These are phyloP conservation scores for Eutypa lata DNA, from an alignment of 2,329 filamentous ascomycete genomes.

Conservation along the genomic window DNA sequence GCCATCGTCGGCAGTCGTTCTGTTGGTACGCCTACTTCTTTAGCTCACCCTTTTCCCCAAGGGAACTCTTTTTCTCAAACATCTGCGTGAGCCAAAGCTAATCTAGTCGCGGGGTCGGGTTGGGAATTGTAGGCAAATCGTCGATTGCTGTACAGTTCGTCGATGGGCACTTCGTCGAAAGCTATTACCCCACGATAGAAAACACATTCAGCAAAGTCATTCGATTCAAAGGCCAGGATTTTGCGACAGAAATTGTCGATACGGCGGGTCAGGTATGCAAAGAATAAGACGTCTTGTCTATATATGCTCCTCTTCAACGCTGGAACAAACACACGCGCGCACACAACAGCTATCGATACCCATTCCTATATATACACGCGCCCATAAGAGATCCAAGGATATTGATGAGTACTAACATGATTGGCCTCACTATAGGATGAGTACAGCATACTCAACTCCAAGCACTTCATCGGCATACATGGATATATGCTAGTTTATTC, in stretches of 20 bases:
- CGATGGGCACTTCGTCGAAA: constrained; percentile 97
- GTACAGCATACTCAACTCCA: constrained; percentile 96
- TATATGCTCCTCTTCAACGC: background rate
- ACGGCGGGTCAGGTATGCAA: constrained; percentile 84
- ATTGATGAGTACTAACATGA: constrained; percentile 6
- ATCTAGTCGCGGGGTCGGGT: background rate
- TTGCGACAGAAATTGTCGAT: constrained; percentile 94
- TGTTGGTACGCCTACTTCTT: constrained; percentile 57
- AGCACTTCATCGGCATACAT: constrained; percentile 98
- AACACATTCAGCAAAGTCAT: constrained; percentile 98
- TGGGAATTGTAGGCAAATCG: constrained; percentile 75
- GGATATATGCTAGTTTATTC: constrained; percentile 99
- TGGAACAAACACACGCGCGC: background rate
- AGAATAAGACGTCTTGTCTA: constrained; percentile 1
- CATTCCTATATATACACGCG: background rate
- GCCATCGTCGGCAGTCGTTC: constrained; percentile 79
- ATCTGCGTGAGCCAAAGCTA: constrained; percentile 6
- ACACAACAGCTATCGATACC: background rate
- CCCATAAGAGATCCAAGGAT: background rate
- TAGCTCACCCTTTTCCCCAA: too few relatives aligned
- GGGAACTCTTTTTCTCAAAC: background rate
- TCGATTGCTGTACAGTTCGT: constrained; percentile 96
- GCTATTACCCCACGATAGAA: constrained; percentile 98
- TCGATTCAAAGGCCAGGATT: constrained; percentile 89
- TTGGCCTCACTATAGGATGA: constrained; percentile 65